Evolutionary conservation across 768 basidiomycete genomes (phyloP).

Genomic region (Psilocybe tampanensis): DNA sequence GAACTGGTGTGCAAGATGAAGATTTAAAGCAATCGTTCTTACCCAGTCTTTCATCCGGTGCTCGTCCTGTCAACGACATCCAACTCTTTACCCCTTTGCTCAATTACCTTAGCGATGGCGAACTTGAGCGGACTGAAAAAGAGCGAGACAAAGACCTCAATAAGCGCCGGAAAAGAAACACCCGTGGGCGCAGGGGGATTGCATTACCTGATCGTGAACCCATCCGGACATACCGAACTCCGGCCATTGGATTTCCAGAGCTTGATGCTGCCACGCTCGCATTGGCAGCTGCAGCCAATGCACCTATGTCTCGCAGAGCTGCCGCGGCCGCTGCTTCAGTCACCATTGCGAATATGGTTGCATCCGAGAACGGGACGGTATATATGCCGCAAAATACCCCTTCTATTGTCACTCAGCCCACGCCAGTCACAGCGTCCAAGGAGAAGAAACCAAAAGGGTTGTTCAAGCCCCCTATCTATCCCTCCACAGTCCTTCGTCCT

Average conservation of each 20-base stretch:
- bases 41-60: constrained; percentile 71
- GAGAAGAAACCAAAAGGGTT: constrained; percentile 72
- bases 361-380: constrained; percentile 82
- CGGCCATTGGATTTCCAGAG: constrained; percentile 84
- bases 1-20: constrained; percentile 79
- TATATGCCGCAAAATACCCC: constrained; percentile 50
- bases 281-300: constrained; percentile 61
- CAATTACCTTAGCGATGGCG: constrained; percentile 84
- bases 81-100: constrained; percentile 85
- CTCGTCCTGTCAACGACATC: constrained; percentile 79
- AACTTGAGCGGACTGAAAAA: constrained; percentile 86
- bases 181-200: constrained; percentile 78
- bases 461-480: constrained; percentile 72
- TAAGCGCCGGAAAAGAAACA: constrained; percentile 83
- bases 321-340: constrained; percentile 84
- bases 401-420: constrained; percentile 34
- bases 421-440: constrained; percentile 40
- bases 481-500: constrained; percentile 54
- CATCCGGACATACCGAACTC: constrained; percentile 87
- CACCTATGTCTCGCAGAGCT: constrained; percentile 75
- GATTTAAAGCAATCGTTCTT: constrained; percentile 91
- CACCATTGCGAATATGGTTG: constrained; percentile 92
- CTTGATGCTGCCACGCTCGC: constrained; percentile 73
- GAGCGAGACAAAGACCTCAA: constrained; percentile 93
- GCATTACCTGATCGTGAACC: constrained; percentile 92